These are phyloP conservation scores for Nemania bipapillata DNA, from an alignment of 2,329 filamentous ascomycete genomes.

Conservation along the genomic window DNA sequence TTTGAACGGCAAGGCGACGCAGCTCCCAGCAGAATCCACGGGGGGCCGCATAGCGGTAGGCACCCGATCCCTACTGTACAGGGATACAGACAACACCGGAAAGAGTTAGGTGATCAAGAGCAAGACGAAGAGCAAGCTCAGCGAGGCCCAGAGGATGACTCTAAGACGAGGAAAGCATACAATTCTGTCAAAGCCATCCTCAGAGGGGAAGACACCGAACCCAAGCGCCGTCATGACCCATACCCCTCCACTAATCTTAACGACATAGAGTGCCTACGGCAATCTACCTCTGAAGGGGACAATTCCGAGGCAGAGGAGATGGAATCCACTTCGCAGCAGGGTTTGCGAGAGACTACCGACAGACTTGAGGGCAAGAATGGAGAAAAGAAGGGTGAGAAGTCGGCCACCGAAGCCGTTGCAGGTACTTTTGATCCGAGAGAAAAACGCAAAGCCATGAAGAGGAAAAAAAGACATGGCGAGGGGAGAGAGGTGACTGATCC, in stretches of 20 bases:
- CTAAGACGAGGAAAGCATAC: slow-evolving; percentile 52
- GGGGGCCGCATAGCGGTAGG: slow-evolving; percentile 44
- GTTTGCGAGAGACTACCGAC: slow-evolving; percentile 22
- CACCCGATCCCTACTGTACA: slow-evolving; percentile 59
- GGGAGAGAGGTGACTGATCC: slow-evolving; percentile 76
- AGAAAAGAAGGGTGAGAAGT: slow-evolving; percentile 36
- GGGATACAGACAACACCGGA: slow-evolving; percentile 60
- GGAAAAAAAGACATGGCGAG: slow-evolving; percentile 57
- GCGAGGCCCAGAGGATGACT: slow-evolving; percentile 52
- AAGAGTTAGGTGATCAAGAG: slow-evolving; percentile 57
- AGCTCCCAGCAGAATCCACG: slow-evolving; percentile 36
- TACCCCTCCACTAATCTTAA: slow-evolving; percentile 54
- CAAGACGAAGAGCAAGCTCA: slow-evolving; percentile 51
- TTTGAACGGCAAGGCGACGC: slow-evolving; percentile 37
- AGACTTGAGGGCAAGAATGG: slow-evolving; percentile 13
- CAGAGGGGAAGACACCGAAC: slow-evolving; percentile 49
- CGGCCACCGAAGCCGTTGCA: slow-evolving; percentile 54
- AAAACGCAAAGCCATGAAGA: slow-evolving; percentile 62
- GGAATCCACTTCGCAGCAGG: slow-evolving; percentile 23
- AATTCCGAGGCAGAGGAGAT: slow-evolving; percentile 32
- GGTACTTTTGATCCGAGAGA: slow-evolving; percentile 57
- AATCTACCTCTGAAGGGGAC: slow-evolving; percentile 38
- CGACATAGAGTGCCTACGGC: slow-evolving; percentile 36
- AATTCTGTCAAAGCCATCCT: slow-evolving; percentile 54
- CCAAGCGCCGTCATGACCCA: slow-evolving; percentile 49